Conservation (phyloP, 1,139 yeast genomes). For the Hansenula sp. region DNA sequence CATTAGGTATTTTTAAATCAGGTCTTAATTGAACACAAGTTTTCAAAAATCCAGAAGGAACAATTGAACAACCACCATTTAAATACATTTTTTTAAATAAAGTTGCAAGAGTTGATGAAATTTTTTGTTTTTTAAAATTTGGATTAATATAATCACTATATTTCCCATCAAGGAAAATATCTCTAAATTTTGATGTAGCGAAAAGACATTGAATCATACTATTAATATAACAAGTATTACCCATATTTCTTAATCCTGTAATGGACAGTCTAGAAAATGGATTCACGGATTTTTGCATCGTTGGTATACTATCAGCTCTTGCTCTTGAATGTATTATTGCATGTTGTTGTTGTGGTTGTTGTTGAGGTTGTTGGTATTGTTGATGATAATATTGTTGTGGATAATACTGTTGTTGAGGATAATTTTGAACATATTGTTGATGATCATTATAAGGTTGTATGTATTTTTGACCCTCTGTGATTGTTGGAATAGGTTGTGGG, state of each 20-base stretch:
- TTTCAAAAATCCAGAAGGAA: slow-evolving; percentile 60
- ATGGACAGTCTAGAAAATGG: slow-evolving; percentile 37
- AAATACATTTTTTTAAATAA: slow-evolving; percentile 42
- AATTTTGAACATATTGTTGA: slow-evolving; percentile 4
- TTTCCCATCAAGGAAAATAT: slow-evolving; percentile 37
- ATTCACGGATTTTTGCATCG: slow-evolving; percentile 36
- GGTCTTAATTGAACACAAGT: slow-evolving; percentile 53
- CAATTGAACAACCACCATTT: slow-evolving; percentile 58
- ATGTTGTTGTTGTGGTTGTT: neutral
- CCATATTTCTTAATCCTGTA: slow-evolving; percentile 66
- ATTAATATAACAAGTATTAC: slow-evolving; percentile 72
- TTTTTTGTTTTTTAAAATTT: slow-evolving; percentile 27
- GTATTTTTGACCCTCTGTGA: neutral
- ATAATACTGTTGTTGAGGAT: slow-evolving; percentile 4
- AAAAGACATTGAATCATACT: slow-evolving; percentile 64
- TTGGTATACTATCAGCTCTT: slow-evolving; percentile 22
- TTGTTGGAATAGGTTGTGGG: neutral
- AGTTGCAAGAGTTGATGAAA: slow-evolving; percentile 44
- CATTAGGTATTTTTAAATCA: slow-evolving; percentile 60
- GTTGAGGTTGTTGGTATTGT: neutral
- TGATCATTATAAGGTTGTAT: slow-evolving; percentile 7
- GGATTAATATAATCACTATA: slow-evolving; percentile 38
- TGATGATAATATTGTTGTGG: slow-evolving; percentile 1
- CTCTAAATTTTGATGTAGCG: slow-evolving; percentile 43
- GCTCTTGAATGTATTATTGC: neutral